A percentile compares a stretch with the other conserved stretches of the same genome.
phyloP scores from a whole-genome alignment of 1,284 basidiomycete genomes.

The Hemileia vastatrix region DNA sequence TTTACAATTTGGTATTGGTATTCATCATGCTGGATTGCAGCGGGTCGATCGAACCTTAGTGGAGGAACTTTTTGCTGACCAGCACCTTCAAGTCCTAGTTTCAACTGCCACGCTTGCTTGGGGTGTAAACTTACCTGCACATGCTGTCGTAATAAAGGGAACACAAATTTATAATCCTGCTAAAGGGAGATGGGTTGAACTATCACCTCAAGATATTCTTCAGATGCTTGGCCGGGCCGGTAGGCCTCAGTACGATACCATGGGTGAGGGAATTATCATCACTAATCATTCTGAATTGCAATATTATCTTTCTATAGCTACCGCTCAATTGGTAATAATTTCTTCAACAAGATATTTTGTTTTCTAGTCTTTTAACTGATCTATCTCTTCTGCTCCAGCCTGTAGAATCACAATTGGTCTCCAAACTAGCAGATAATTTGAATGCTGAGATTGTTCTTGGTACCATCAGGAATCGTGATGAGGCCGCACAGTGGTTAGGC shows the following conservation, averaged over 20 bases:
- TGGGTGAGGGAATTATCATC: constrained; percentile 96
- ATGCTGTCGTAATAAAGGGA: constrained; percentile 98
- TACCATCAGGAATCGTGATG: constrained; percentile 86
- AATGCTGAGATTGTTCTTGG: constrained; percentile 97
- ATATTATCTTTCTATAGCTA: constrained; percentile 87
- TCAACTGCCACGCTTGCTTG: constrained; percentile 97
- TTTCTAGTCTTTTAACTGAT: background rate
- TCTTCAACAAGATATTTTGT: background rate
- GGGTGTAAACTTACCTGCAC: constrained; percentile 98
- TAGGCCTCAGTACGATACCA: constrained; percentile 94
- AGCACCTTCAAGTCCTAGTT: constrained; percentile 85
- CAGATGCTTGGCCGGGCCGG: constrained; percentile 99
- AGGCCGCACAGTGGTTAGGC: constrained; percentile 81
- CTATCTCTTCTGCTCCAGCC: constrained; percentile 49
- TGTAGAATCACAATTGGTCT: constrained; percentile 91
- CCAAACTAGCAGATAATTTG: constrained; percentile 85
- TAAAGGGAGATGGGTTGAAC: constrained; percentile 93
- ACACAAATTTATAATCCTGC: constrained; percentile 99
- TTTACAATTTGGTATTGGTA: constrained; percentile 91
- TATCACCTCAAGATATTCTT: constrained; percentile 90
- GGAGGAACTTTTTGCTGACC: constrained; percentile 88
- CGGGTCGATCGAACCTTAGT: constrained; percentile 83
- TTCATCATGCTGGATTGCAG: constrained; percentile 99
- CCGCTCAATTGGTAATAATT: constrained; percentile 61
- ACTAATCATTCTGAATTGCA: constrained; percentile 95